phyloP scores from a whole-genome alignment of 2,329 filamentous ascomycete species.

The Fusarium sp. region DNA sequence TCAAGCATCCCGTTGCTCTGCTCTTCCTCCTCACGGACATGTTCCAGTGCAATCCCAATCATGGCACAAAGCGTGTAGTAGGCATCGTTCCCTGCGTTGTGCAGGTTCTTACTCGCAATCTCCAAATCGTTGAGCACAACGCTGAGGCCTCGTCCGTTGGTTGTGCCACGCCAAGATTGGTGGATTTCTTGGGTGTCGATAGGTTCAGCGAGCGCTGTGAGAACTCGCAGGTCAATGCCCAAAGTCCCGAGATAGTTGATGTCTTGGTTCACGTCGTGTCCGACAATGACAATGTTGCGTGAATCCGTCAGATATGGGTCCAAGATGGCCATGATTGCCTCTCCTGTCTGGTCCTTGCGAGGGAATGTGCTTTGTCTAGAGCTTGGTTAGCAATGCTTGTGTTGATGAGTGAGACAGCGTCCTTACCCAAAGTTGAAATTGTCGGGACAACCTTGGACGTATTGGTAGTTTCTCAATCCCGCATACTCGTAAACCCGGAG shows the following conservation, averaged over 20 bases:
- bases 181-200: constrained; percentile 81
- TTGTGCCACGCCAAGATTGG: constrained; percentile 67
- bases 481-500: constrained; percentile 78
- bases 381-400: constrained; percentile 11
- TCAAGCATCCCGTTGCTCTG: constrained; percentile 21
- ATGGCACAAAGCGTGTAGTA: constrained; percentile 81
- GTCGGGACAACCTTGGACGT: constrained; percentile 78
- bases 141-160: constrained; percentile 66
- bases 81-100: constrained; percentile 91
- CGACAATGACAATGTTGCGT: constrained; percentile 77
- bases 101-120: constrained; percentile 72
- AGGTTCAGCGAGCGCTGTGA: constrained; percentile 67
- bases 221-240: constrained; percentile 68
- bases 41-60: constrained; percentile 59
- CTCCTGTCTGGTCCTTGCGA: constrained; percentile 47
- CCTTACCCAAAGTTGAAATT: constrained; percentile 79
- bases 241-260: constrained; percentile 72
- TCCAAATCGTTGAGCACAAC: constrained; percentile 72
- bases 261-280: constrained; percentile 77
- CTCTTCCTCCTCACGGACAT: constrained; percentile 36
- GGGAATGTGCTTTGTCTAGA: constrained; percentile 58
- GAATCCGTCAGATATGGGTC: constrained; percentile 44
- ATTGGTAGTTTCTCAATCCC: constrained; percentile 73
- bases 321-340: constrained; percentile 53
- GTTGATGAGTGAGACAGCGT: neutral